Evolutionary conservation across 495 filamentous ascomycete genomes (phyloP).

Genomic region (Mytilinidion resinicola): DNA sequence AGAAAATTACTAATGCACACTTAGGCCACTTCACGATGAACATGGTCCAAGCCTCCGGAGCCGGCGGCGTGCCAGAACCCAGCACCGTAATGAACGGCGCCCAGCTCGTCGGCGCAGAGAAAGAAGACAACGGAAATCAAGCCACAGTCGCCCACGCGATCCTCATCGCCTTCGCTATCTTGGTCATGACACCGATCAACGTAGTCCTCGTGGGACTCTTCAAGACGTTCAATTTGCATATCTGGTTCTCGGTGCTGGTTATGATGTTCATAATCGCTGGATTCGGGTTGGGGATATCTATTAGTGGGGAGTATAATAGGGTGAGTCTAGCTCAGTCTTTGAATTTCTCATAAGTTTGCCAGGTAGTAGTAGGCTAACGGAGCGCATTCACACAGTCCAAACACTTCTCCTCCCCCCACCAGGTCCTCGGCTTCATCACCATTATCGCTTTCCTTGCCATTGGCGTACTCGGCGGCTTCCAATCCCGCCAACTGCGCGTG

Average conservation of each 20-base stretch:
- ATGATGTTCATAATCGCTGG: slow-evolving; percentile 20
- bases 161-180: slow-evolving; percentile 21
- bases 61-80: slow-evolving; percentile 19
- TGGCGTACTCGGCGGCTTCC: background rate
- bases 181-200: slow-evolving; percentile 27
- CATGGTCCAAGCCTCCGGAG: slow-evolving; percentile 23
- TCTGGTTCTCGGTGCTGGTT: slow-evolving; percentile 14
- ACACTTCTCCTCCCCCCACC: slow-evolving; percentile 12
- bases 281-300: slow-evolving; percentile 21
- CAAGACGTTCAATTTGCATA: slow-evolving; percentile 19
- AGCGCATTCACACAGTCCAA: slow-evolving; percentile 3
- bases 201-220: slow-evolving; percentile 24
- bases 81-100: slow-evolving; percentile 8
- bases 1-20: background rate
- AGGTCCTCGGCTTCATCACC: slow-evolving; percentile 16
- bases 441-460: background rate
- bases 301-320: slow-evolving; percentile 21
- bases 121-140: slow-evolving; percentile 14
- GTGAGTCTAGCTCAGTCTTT: slow-evolving; percentile 7
- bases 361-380: background rate
- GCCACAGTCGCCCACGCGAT: slow-evolving; percentile 24
- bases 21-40: slow-evolving; percentile 26
- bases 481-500: background rate
- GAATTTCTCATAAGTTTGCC: background rate
- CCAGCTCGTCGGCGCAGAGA: slow-evolving; percentile 8